Evolutionary conservation across 345 rosid species (phyloP), one percentile per base, ranked within the genome.

Genomic region (Odontarrhena argentea): DNA sequence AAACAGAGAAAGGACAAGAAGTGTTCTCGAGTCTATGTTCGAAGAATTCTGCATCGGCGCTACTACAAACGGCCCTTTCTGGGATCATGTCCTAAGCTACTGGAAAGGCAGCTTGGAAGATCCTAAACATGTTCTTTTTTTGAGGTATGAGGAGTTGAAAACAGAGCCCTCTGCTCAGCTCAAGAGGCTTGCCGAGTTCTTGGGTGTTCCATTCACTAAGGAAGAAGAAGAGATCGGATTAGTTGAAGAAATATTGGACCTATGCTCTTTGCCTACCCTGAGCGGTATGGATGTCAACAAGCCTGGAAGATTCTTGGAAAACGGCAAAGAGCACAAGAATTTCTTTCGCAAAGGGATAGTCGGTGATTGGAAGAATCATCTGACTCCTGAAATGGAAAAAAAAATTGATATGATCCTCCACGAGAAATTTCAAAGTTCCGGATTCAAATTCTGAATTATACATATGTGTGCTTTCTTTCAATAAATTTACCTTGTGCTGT

Each of bases 51-150:
- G 32, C 32, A 4, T 28, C 4, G 32, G 32, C 32, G 32, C 5
- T 28, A 28, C 32, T 28, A 28, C 32, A 28, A 28, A 28, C 32
- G 32, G 32, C 32, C 32, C 32, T 28, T 28, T 60, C 25, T 83
- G 87, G 84, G 87, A 83, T 22, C 86, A 80, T 45, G 79, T 74
- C 9, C 51, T 80, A 38, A 71, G 64, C 8, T 83, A 76, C 15
- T 78, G 84, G 84, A 71, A 67, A 68, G 79, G 54, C 12, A 78
- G 82, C 52, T 55, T 60, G 32, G 32, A 28, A 28, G 32, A 28
- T 28, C 32, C 5, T 4, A 28, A 28, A 4, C 32, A 28, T 28
- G 62, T 83, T 0, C 18, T 80, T 36, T 83, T 80, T 45, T 42
- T 83, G 67, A 83, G 44, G 34, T 83, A 67, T 3, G 86, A 78